phyloP scores from a whole-genome alignment of 305 asterid genomes.

The Fraxinus xanthoxyloides region DNA sequence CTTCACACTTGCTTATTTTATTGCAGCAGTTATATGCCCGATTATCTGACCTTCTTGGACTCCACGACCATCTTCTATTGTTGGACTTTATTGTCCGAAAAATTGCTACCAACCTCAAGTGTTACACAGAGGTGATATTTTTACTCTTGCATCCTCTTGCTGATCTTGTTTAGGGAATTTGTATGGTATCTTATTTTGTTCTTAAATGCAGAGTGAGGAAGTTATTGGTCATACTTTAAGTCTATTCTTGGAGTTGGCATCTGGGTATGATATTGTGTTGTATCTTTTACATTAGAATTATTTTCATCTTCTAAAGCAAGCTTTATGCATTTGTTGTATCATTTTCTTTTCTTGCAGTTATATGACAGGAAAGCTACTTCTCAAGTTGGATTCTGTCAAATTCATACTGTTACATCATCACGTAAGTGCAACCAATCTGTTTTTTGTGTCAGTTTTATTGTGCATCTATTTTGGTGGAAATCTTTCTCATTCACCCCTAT shows the following conservation, averaged over 20 bases:
- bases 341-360: slow-evolving; percentile 49
- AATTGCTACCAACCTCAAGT: slow-evolving; percentile 89
- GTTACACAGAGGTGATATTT: slow-evolving; percentile 70
- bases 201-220: slow-evolving; percentile 72
- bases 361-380: slow-evolving; percentile 93
- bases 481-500: slow-evolving; percentile 12
- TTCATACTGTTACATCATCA: slow-evolving; percentile 80
- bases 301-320: slow-evolving; percentile 8
- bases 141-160: slow-evolving; percentile 14
- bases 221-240: slow-evolving; percentile 88
- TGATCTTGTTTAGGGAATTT: slow-evolving; percentile 14
- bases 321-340: background rate
- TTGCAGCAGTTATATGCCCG: slow-evolving; percentile 96
- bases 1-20: slow-evolving; percentile 30
- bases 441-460: background rate
- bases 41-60: slow-evolving; percentile 93
- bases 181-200: slow-evolving; percentile 25
- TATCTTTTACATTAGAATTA: background rate
- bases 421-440: slow-evolving; percentile 40
- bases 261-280: slow-evolving; percentile 64
- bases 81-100: slow-evolving; percentile 81
- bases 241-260: slow-evolving; percentile 89
- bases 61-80: slow-evolving; percentile 85
- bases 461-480: slow-evolving; percentile 12
- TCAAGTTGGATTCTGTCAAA: slow-evolving; percentile 91